Evolutionary conservation across 202 grass and related monocot genomes (phyloP).

Genomic region (Zoysia matrella): DNA sequence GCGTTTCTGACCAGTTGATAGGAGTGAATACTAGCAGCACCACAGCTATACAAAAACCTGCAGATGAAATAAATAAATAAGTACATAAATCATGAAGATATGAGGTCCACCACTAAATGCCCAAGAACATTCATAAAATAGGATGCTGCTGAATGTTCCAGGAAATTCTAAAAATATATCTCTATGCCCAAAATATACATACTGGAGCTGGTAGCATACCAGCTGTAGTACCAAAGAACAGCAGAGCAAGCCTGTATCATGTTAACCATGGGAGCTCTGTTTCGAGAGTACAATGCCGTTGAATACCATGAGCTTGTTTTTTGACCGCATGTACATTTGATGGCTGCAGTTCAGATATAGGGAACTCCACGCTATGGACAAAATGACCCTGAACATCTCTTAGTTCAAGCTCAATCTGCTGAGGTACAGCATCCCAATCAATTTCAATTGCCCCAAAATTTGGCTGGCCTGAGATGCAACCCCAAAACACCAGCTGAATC

Average conservation of each 20-base stretch:
- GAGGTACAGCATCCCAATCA: conserved; percentile 67
- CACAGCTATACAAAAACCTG: conserved; percentile 40
- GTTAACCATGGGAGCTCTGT: conserved; percentile 62
- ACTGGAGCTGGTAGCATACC: conserved; percentile 48
- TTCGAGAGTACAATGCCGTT: conserved; percentile 62
- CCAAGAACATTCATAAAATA: background rate
- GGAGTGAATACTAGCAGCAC: conserved; percentile 32
- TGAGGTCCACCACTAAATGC: background rate
- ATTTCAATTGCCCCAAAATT: conserved; percentile 94
- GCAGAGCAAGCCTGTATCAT: conserved; percentile 57
- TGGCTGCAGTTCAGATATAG: conserved; percentile 61
- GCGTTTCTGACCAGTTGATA: conserved; percentile 36
- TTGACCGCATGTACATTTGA: conserved; percentile 10
- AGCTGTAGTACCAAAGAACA: conserved; percentile 51
- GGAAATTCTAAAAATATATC: background rate
- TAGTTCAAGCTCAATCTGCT: conserved; percentile 68
- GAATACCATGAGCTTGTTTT: conserved; percentile 24
- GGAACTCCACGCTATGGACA: conserved; percentile 66
- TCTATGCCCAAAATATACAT: conserved; percentile 8
- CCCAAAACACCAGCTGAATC: conserved; percentile 22
- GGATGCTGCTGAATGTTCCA: background rate
- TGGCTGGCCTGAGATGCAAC: conserved; percentile 60
- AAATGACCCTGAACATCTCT: conserved; percentile 61
- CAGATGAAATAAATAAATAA: background rate
- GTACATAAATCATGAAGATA: background rate